Percentiles rank a stretch among this genome's conserved stretches.
phyloP scores from a whole-genome alignment of 495 filamentous ascomycete species.

The Penicillium lagena region DNA sequence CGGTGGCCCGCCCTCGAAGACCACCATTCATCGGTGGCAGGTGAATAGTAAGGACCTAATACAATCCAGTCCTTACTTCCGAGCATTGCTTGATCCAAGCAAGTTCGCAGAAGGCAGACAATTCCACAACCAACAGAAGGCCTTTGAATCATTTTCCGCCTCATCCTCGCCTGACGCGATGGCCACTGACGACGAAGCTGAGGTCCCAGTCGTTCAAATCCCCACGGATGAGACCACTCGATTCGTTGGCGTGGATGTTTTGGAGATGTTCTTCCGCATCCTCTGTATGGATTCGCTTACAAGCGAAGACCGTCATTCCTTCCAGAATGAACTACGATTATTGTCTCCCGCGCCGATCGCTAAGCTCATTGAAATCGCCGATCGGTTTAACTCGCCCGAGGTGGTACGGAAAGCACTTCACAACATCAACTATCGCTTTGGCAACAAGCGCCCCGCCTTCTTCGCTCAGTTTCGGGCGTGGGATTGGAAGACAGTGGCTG shows the following conservation, averaged over 20 bases:
- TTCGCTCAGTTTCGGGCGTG: conserved; percentile 12
- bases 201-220: conserved; percentile 11
- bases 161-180: no score
- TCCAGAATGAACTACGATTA: conserved; percentile 19
- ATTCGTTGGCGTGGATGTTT: conserved; percentile 24
- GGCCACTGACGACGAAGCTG: background rate
- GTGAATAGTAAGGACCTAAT: conserved; percentile 26
- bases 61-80: conserved; percentile 37
- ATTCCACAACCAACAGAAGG: conserved; percentile 21
- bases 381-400: conserved; percentile 28
- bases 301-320: conserved; percentile 9
- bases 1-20: background rate
- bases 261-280: conserved; percentile 33
- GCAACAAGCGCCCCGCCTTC: conserved; percentile 20
- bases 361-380: conserved; percentile 29
- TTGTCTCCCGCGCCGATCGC: conserved; percentile 25
- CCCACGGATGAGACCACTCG: conserved; percentile 14
- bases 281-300: conserved; percentile 22
- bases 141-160: background rate
- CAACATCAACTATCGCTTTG: conserved; percentile 19
- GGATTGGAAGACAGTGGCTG: background rate
- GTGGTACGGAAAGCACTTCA: conserved; percentile 13
- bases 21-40: conserved; percentile 22
- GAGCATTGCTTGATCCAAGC: conserved; percentile 36
- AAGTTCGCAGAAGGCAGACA: conserved; percentile 44